Base-by-base conservation (phyloP, 106 monocot genomes). In the Allium fistulosum region DNA sequence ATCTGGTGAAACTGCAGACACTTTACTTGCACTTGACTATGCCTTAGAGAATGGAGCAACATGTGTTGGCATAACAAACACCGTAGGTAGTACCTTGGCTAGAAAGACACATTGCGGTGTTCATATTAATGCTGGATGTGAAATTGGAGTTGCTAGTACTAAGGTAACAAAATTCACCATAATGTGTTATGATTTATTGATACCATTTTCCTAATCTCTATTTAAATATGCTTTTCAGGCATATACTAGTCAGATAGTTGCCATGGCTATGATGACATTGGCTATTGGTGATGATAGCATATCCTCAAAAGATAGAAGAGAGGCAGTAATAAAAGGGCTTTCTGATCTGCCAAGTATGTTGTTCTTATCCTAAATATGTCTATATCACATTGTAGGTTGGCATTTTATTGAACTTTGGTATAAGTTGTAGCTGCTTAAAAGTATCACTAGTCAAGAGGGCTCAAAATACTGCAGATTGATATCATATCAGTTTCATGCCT, bases 11-110 rank as follows among this genome's bases (percentile, higher is more conserved):
- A 99, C 97, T 64, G 97, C 97, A 16, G 97, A 99, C 74, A 99
- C 92, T 51, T 77, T 99, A 46, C 75, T 84, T 26, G 97, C 97
- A 7, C 92, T 99, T 50, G 89, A 99, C 22, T 99, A 99, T 87
- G 92, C 97, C 28, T 74, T 92, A 64, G 79, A 83, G 79, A 90
- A 80, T 74, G 92, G 97, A 46, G 97, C 97, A 7, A 48, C 85
- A 11, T 99, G 97, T 81, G 97, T 99, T 75, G 97, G 97, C n/a
- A 73, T 92, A 73, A 99, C 97, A 52, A 99, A 99, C 80, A 99
- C 97, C 58, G 97, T 99, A 59, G 97, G 97, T 12, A 92, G 92
- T 62, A 87, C 97, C 59, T 78, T 99, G 46, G 84, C 97, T 3
- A 86, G 97, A 66, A 92, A 85, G 81, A 99, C 97, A 47, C 87